A percentile compares a stretch with the other conserved stretches of the same genome.
phyloP scores from a whole-genome alignment of 2,329 filamentous ascomycete species.

The Aspergillus thermomutatus region DNA sequence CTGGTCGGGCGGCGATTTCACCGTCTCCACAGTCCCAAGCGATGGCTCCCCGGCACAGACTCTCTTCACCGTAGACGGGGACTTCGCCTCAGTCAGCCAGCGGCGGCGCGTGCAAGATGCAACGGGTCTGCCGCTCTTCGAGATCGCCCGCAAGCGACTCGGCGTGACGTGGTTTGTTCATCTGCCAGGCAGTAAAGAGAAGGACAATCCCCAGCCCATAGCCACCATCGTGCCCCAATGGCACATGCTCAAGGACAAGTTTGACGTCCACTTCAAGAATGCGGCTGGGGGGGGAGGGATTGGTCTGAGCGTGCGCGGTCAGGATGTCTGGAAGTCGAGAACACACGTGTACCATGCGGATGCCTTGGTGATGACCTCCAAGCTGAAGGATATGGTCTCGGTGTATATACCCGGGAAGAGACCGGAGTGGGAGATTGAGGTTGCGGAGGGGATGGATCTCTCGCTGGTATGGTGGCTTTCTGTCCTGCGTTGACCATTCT shows the following conservation, averaged over 20 bases:
- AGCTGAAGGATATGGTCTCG: conserved; percentile 11
- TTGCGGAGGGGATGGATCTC: conserved; percentile 19
- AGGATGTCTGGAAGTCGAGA: conserved; percentile 17
- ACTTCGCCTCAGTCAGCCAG: conserved; percentile 5
- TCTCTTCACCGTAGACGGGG: conserved; percentile 13
- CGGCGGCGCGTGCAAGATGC: conserved; percentile 17
- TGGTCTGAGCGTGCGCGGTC: conserved; percentile 13
- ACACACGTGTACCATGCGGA: conserved; percentile 16
- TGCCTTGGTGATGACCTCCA: conserved; percentile 14
- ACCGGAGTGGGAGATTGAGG: conserved; percentile 15
- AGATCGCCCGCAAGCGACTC: conserved; percentile 14
- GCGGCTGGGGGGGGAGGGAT: conserved; percentile 7
- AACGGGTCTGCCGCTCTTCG: conserved; percentile 17
- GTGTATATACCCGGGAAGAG: conserved; percentile 14
- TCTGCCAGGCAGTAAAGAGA: conserved; percentile 9
- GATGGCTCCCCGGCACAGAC: not conserved
- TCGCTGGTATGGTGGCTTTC: conserved; percentile 12
- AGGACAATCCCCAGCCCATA: conserved; percentile 4
- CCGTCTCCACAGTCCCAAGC: not conserved
- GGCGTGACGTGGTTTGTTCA: conserved; percentile 19
- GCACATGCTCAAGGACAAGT: conserved; percentile 16
- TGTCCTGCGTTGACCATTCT: not conserved
- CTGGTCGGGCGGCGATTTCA: conserved; percentile 3
- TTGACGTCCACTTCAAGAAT: conserved; percentile 16
- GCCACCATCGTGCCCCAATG: conserved; percentile 11